These are phyloP conservation scores for Venturia pyrina DNA, from an alignment of 2,329 filamentous ascomycete species.

Conservation along the genomic window DNA sequence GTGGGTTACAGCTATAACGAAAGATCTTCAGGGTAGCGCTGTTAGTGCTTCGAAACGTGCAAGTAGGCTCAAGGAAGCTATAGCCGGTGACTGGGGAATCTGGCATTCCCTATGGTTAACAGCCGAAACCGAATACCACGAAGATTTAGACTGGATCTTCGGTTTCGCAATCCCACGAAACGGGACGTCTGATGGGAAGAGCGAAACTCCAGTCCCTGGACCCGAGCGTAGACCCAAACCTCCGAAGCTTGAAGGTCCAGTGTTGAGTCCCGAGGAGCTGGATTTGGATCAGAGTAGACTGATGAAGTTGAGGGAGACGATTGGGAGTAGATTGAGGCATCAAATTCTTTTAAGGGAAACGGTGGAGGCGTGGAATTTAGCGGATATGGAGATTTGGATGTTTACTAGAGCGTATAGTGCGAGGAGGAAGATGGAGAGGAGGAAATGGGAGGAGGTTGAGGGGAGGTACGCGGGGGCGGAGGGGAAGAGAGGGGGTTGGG, in stretches of 20 bases:
- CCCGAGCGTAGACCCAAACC: slow-evolving; percentile 43
- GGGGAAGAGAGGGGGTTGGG: slow-evolving; percentile 22
- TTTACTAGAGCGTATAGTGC: slow-evolving; percentile 62
- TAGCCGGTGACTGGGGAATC: slow-evolving; percentile 57
- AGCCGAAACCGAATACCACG: slow-evolving; percentile 51
- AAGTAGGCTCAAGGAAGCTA: slow-evolving; percentile 67
- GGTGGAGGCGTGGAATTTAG: slow-evolving; percentile 46
- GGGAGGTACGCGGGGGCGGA: slow-evolving; percentile 55
- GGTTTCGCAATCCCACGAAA: slow-evolving; percentile 68
- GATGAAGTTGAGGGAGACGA: slow-evolving; percentile 38
- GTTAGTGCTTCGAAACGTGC: slow-evolving; percentile 56
- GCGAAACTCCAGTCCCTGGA: slow-evolving; percentile 48
- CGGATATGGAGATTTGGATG: slow-evolving; percentile 68
- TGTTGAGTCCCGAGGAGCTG: slow-evolving; percentile 37
- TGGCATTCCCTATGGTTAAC: slow-evolving; percentile 70
- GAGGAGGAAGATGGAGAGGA: slow-evolving; percentile 50
- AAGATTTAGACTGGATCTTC: slow-evolving; percentile 81
- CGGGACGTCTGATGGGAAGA: slow-evolving; percentile 39
- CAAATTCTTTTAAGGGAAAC: slow-evolving; percentile 29
- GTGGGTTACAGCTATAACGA: slow-evolving; percentile 66
- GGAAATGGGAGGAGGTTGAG: slow-evolving; percentile 59
- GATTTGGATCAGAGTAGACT: slow-evolving; percentile 46
- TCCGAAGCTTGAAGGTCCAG: slow-evolving; percentile 39
- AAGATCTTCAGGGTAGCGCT: slow-evolving; percentile 54
- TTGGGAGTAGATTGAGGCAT: slow-evolving; percentile 27